A percentile compares a stretch with the other conserved stretches of the same genome.
Conservation (phyloP, 305 asterid genomes). For the Solanum hybrid region DNA sequence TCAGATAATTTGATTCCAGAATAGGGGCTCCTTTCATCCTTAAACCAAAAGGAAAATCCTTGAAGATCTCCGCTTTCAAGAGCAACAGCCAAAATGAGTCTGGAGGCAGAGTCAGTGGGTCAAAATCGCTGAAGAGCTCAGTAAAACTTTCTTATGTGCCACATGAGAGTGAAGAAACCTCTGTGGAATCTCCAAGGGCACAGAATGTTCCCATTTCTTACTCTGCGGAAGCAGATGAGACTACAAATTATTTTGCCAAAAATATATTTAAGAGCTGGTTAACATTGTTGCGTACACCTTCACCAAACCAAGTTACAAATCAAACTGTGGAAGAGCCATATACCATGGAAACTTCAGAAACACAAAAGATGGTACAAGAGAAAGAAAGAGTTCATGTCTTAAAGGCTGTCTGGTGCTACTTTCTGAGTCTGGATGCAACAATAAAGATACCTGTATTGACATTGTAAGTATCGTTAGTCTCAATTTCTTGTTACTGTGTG, state of each 20-base stretch:
- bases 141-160: constrained; percentile 57
- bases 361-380: constrained; percentile 22
- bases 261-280: constrained; percentile 73
- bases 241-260: constrained; percentile 45
- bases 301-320: constrained; percentile 31
- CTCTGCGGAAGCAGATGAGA: constrained; percentile 39
- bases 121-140: constrained; percentile 48
- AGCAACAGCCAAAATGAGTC: constrained; percentile 53
- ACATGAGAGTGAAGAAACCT: constrained; percentile 54
- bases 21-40: constrained; percentile 38
- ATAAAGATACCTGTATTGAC: constrained; percentile 59
- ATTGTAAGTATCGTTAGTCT: constrained; percentile 44
- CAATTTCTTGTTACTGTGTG: not conserved
- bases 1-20: constrained; percentile 33
- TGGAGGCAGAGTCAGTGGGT: constrained; percentile 48
- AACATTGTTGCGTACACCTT: constrained; percentile 46
- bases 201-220: constrained; percentile 46
- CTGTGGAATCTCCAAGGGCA: constrained; percentile 47
- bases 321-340: constrained; percentile 37
- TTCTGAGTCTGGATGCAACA: constrained; percentile 57
- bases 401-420: constrained; percentile 48
- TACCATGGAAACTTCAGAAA: constrained; percentile 30
- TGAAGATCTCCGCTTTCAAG: constrained; percentile 74
- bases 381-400: constrained; percentile 30
- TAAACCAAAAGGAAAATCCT: constrained; percentile 41